These are phyloP conservation scores for Trichoderma gamsii DNA, from an alignment of 495 filamentous ascomycete genomes.

Conservation along the genomic window DNA sequence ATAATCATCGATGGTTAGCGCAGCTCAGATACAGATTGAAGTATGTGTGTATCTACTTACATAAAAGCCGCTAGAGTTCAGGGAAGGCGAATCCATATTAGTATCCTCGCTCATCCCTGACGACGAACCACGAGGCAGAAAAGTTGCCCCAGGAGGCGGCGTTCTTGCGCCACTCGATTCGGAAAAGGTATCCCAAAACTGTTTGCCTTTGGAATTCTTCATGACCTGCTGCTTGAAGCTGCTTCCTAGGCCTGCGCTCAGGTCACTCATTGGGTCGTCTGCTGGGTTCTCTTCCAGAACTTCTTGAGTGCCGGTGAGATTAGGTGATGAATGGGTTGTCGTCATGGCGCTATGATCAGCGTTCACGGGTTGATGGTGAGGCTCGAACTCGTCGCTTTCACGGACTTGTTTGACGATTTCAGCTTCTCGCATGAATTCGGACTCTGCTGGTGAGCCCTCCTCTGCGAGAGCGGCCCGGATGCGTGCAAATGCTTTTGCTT, in stretches of 20 bases:
- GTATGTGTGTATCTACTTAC: background rate
- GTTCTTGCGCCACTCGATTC: constrained; percentile 49
- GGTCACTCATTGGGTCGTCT: constrained; percentile 55
- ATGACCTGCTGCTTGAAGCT: constrained; percentile 68
- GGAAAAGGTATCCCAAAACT: constrained; percentile 76
- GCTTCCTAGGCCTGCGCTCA: constrained; percentile 44
- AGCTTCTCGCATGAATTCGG: constrained; percentile 83
- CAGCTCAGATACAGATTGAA: background rate
- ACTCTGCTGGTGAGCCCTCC: constrained; percentile 79
- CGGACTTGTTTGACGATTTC: constrained; percentile 92
- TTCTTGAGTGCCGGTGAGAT: constrained; percentile 35
- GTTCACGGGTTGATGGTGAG: constrained; percentile 15
- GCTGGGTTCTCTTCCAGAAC: constrained; percentile 54
- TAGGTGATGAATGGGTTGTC: constrained; percentile 50
- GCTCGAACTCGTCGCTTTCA: constrained; percentile 57
- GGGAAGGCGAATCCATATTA: constrained; percentile 65
- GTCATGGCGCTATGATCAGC: constrained; percentile 31
- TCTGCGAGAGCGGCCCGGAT: constrained; percentile 85
- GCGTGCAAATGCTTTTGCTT: constrained; percentile 89
- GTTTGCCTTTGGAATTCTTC: constrained; percentile 61
- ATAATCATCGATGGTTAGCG: background rate
- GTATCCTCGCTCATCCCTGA: constrained; percentile 68
- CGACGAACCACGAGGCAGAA: constrained; percentile 49
- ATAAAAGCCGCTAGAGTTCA: constrained; percentile 29
- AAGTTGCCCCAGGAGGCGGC: constrained; percentile 55